Evolutionary conservation across 192 early-diverging fungal genomes (phyloP).

Genomic region (Podila minutissima): DNA sequence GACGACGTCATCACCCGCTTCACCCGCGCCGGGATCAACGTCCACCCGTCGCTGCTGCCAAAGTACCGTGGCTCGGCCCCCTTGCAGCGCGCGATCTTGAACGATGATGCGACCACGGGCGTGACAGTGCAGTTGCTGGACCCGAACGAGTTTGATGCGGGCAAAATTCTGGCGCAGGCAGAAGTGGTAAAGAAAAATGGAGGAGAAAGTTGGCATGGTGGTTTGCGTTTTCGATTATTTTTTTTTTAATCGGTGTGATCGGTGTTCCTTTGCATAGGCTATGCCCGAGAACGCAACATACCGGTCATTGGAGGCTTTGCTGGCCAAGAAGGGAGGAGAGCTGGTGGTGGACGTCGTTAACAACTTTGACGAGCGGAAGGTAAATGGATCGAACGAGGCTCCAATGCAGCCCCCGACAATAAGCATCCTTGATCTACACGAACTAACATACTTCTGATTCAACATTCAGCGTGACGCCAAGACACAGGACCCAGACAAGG

Average conservation of each 20-base stretch:
- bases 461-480: conserved; percentile 58
- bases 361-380: conserved; percentile 68
- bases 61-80: conserved; percentile 95
- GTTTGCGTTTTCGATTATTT: neutral
- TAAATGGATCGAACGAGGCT: conserved; percentile 11
- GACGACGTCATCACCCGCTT: conserved; percentile 74
- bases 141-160: conserved; percentile 82
- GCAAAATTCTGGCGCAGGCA: conserved; percentile 80
- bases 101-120: conserved; percentile 77
- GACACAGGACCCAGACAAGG: conserved; percentile 70
- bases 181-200: conserved; percentile 57
- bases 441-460: conserved; percentile 11
- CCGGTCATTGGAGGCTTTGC: conserved; percentile 35
- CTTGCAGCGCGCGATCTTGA: conserved; percentile 85
- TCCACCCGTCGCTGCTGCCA: conserved; percentile 95
- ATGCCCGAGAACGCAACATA: conserved; percentile 50
- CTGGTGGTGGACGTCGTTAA: conserved; percentile 68
- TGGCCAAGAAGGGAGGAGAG: conserved; percentile 68
- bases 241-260: neutral
- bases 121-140: conserved; percentile 91
- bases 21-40: conserved; percentile 78
- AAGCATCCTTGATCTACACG: neutral
- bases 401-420: neutral
- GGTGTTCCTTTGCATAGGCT: conserved; percentile 45
- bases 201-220: neutral